Base-by-base conservation (phyloP, 805 yeast species). In the Starmerella geochares region DNA sequence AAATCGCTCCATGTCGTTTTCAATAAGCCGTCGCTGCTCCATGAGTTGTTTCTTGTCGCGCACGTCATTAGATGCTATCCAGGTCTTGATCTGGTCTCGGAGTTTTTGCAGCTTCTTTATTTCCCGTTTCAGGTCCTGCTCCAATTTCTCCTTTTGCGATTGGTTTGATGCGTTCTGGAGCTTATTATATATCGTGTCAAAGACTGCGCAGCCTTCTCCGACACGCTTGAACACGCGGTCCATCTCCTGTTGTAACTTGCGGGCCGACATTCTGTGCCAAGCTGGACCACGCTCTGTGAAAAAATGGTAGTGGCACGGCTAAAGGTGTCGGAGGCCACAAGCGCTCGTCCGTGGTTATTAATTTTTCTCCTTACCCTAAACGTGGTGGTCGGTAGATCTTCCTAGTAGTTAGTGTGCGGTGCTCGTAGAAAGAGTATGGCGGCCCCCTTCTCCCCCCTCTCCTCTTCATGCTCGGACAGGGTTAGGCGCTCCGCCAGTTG, bases 221-320 rank as follows among this genome's bases (percentile, higher is more conserved):
- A 92, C 94, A 67, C 92, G 86, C 67, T 86, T 86, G 69, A 83
- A 77, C 61, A 88, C 86, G 63, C 88, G 85, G 68, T 90, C 98
- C 64, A 92, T 86, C 72, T 90, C 96, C 67, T 59, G 62, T 49
- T 58, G 63, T 48, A 60, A 59, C 47, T 60, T 60, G 13, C 63
- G 55, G 7, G 63, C 63, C 46, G 59, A 52, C 63, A 60, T 60
- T 25, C 68, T 68, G 17, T 16, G 32, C 20, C 44, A 40, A 40
- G 23, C 21, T 3, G 21, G 24, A 20, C 44, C 24, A 17, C 23
- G 7, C 11, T 3, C 44, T 25, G 44, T 40, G 44, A 40, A 40
- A 40, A 40, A 40, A 40, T 40, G 33, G 7, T n/a, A 10, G 28
- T 23, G 42, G 23, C 17, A 40, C 44, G 24, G 44, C 33, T 17